Evolutionary conservation across 495 filamentous ascomycete genomes (phyloP).

Genomic region (Beverwykella pulmonaria): DNA sequence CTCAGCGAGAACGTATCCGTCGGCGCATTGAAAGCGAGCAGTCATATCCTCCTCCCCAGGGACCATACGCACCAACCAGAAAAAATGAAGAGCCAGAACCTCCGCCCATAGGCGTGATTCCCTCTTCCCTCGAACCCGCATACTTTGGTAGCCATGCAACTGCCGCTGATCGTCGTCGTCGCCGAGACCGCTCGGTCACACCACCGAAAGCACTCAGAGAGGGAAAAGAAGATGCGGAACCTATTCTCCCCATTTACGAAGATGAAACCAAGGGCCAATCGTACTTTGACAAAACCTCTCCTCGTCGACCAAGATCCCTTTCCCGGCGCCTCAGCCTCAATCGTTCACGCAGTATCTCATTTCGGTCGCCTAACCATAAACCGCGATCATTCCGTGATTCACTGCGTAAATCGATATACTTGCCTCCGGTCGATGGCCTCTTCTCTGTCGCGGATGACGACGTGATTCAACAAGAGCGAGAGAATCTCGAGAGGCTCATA

Average conservation of each 20-base stretch:
- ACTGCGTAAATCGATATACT: conserved; percentile 9
- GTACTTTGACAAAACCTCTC: background rate
- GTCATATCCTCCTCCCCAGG: background rate
- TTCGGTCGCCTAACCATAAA: conserved; percentile 9
- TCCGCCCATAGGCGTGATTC: background rate
- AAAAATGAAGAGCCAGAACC: background rate
- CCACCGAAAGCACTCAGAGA: conserved; percentile 1
- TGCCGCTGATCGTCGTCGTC: conserved; percentile 8
- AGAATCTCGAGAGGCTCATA: conserved; percentile 26
- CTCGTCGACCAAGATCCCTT: conserved; percentile 3
- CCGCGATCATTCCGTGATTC: conserved; percentile 17
- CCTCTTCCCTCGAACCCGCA: background rate
- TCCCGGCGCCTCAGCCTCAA: conserved; percentile 6
- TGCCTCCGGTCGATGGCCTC: conserved; percentile 15
- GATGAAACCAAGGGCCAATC: background rate
- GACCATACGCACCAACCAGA: background rate
- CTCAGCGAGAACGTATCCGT: conserved; percentile 3
- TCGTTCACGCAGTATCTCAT: conserved; percentile 10
- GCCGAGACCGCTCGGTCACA: conserved; percentile 2
- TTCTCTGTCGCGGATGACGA: conserved; percentile 19
- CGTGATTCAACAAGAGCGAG: conserved; percentile 12
- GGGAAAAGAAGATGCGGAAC: conserved; percentile 4
- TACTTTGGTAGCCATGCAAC: conserved; percentile 16
- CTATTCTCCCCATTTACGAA: background rate
- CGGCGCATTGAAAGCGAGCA: conserved; percentile 8